phyloP scores from a whole-genome alignment of 495 filamentous ascomycete species.

The Aspergillus olivimuriae region DNA sequence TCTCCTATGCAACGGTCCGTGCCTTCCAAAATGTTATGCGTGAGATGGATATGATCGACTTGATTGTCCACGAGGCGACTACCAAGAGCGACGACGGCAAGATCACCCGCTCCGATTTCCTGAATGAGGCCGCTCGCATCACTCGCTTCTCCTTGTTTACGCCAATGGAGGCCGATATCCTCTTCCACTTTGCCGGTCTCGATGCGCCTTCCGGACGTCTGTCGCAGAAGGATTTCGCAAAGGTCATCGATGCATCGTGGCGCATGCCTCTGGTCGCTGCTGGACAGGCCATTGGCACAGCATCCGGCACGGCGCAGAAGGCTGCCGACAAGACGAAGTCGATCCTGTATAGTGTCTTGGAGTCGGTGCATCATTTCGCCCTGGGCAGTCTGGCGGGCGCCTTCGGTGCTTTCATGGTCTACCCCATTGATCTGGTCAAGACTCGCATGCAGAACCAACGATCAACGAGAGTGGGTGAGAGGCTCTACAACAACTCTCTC shows the following conservation, averaged over 20 bases:
- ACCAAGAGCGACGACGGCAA: conserved; percentile 80
- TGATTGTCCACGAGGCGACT: conserved; percentile 81
- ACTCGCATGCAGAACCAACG: conserved; percentile 98
- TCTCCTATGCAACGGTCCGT: conserved; percentile 93
- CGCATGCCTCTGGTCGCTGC: conserved; percentile 49
- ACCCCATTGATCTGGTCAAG: conserved; percentile 97
- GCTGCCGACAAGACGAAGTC: conserved; percentile 45
- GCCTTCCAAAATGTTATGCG: conserved; percentile 95
- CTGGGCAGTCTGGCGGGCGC: conserved; percentile 88
- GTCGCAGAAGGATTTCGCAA: conserved; percentile 79
- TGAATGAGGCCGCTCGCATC: conserved; percentile 85
- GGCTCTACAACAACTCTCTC: conserved; percentile 91
- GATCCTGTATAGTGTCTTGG: conserved; percentile 56
- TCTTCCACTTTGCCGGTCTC: conserved; percentile 95
- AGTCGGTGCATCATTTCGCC: conserved; percentile 83
- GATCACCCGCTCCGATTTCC: conserved; percentile 88
- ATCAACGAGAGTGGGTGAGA: conserved; percentile 68
- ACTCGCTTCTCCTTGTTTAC: conserved; percentile 93
- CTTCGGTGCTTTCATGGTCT: conserved; percentile 98
- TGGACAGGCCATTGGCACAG: conserved; percentile 27
- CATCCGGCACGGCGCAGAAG: conserved; percentile 36
- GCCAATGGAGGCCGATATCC: conserved; percentile 97
- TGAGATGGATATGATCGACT: conserved; percentile 95
- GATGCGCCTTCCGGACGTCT: conserved; percentile 82
- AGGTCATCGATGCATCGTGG: conserved; percentile 93